Evolutionary conservation across 768 basidiomycete species (phyloP), one percentile per base, ranked within the genome.

Genomic region (Agrocybe praecox): DNA sequence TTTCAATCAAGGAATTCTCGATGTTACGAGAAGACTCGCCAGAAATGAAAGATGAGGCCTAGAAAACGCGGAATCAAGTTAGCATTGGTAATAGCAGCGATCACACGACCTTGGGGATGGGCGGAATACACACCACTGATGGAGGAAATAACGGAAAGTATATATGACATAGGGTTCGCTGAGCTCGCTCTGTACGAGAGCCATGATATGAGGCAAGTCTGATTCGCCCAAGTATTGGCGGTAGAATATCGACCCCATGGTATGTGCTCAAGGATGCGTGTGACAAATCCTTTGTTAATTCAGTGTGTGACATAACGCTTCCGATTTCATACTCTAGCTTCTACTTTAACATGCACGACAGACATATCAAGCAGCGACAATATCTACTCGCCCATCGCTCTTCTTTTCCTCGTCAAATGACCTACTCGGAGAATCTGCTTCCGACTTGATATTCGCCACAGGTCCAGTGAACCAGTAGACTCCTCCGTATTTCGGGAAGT

Each of bases 161-260:
- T 96, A 98, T 43, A 94, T 87, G 52, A 96, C 93, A 74, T 94
- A 98, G 43, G 96, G 96, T 73, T 98, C 96, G 62, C 90, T 93
- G 66, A 98, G 85, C 75, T 97, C 95, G 65, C 81, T 88, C 76
- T 96, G 90, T 3, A 96, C 90, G 56, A 98, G 83, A 18, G 81
- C 78, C 84, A 96, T 94, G 66, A 98, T 89, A 62, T 86, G 84
- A 6, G 86, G 85, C 44, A 94, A 80, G 72, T 94, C 92, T 7
- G 81, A 74, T 74, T 93, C 90, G 65, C 90, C 90, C 49, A 73
- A 62, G 70, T 94, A 94, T 63, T 81, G 82, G 62, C 91, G 82
- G 74, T 94, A 94, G 53, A 75, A 66, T 58, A 88, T 85, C 32
- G 67, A 61, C 46, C 61, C n/a, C 47, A 46, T 58, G 48, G 52